phyloP scores from a whole-genome alignment of 305 asterid genomes.

The Fraxinus latifolia region DNA sequence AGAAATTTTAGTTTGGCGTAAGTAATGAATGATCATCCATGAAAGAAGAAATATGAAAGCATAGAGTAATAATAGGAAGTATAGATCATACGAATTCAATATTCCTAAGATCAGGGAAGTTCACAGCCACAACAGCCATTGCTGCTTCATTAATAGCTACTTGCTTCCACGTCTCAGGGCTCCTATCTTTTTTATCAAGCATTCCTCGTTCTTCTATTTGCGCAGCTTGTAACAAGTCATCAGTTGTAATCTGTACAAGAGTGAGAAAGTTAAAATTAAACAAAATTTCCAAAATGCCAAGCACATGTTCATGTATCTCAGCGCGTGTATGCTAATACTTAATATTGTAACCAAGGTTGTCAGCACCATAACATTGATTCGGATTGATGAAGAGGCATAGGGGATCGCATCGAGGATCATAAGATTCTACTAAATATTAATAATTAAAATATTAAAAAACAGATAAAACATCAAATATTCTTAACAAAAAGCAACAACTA shows the following conservation, averaged over 20 bases:
- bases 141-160: conserved; percentile 91
- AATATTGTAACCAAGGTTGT: neutral
- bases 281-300: neutral
- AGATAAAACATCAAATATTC: neutral
- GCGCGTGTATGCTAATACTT: neutral
- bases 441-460: neutral
- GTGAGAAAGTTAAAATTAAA: neutral
- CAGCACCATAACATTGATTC: neutral
- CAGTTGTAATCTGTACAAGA: conserved; percentile 78
- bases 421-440: neutral
- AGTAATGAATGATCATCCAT: conserved; percentile 7
- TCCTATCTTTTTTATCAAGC: conserved; percentile 83
- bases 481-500: neutral
- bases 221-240: conserved; percentile 95
- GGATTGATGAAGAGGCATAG: neutral
- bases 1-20: neutral
- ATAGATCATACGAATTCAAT: conserved; percentile 72
- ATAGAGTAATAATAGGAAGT: conserved; percentile 13
- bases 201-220: conserved; percentile 93
- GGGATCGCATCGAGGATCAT: neutral
- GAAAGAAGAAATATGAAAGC: conserved; percentile 1
- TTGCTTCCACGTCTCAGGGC: conserved; percentile 87
- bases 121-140: conserved; percentile 82
- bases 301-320: neutral
- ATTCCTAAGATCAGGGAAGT: conserved; percentile 83